Evolutionary conservation across 2,329 filamentous ascomycete genomes (phyloP), one percentile per base, ranked within the genome.

Genomic region (Monilinia fructigena): DNA sequence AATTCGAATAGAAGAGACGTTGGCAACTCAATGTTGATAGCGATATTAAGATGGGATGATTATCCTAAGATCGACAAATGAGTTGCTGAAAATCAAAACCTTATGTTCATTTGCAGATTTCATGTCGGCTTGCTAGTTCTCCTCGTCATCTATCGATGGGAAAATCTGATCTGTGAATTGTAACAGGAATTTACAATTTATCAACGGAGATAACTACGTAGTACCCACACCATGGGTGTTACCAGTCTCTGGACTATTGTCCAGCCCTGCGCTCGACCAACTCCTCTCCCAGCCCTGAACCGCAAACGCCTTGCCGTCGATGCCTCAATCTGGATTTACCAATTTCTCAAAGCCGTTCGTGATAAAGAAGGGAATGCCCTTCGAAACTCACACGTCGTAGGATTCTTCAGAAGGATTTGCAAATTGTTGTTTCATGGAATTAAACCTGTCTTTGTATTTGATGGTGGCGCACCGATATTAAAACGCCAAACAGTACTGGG

Each of bases 291-390:
- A 74, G 97, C 94, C 18, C 87, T 99, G 68, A 98, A 98, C 78
- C 92, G 91, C 73, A 97, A 97, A 80, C 92, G 95, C 20, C 89
- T 99, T 60, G 96, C 95, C 56, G 92, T 99, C 72, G 95, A 99
- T 80, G 95, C 96, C 67, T 97, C 93, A 16, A 99, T 99, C 77
- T 99, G 95, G 95, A 98, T 99, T 74, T 99, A 99, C 82, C 95
- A 99, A 76, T 99, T 99, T 75, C 87, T 99, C 74, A 99, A 99
- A 81, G 95, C 96, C 12, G 95, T 99, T 14, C 93, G 95, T 74
- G 95, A 99, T 80, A 97, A 98, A 75, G 95, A 99, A 79, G 95
- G 95, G 64, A 97, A 99, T 76, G 95, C 95, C 1, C 83, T 99
- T 63, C 92, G 93, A 70, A 99, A 97, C 80, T 94, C 92, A 40